Percentiles rank a stretch among this genome's conserved stretches.
Conservation (phyloP, 176 grass and related monocot genomes). For the Hordeum marinum region DNA sequence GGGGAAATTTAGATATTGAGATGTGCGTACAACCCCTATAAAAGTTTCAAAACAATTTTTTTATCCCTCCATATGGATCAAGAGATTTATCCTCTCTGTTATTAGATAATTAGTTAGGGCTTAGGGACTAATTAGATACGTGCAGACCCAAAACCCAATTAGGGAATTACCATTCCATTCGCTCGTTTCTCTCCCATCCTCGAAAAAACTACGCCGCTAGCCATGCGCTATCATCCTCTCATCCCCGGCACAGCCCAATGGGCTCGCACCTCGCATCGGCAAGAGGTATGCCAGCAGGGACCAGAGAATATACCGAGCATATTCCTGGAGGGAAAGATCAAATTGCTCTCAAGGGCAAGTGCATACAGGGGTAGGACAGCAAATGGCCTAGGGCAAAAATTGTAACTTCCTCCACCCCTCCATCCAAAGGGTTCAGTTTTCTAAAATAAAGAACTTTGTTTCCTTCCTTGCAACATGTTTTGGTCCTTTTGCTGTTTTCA, state of each 20-base stretch:
- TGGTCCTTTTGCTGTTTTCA: neutral
- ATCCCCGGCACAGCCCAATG: too few species aligned
- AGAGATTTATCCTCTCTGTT: neutral
- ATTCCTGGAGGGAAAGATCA: neutral
- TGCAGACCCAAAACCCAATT: neutral
- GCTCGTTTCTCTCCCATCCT: too few species aligned
- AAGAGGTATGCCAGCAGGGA: neutral
- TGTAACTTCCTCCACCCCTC: neutral
- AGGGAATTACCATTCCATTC: neutral
- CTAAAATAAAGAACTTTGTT: neutral
- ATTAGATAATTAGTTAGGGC: neutral
- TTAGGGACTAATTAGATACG: neutral
- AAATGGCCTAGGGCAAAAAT: neutral
- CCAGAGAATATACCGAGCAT: neutral
- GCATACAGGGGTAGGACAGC: neutral
- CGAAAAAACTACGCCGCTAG: neutral
- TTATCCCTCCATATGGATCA: neutral
- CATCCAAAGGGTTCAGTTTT: neutral
- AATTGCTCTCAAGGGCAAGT: neutral
- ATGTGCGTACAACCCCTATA: neutral
- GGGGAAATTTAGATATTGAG: neutral
- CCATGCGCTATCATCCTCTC: neutral
- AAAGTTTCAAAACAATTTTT: neutral
- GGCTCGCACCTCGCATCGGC: neutral
- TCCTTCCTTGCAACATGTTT: neutral